These are phyloP conservation scores for Lotus japonicus DNA, from an alignment of 306 rosid species.

Conservation along the genomic window DNA sequence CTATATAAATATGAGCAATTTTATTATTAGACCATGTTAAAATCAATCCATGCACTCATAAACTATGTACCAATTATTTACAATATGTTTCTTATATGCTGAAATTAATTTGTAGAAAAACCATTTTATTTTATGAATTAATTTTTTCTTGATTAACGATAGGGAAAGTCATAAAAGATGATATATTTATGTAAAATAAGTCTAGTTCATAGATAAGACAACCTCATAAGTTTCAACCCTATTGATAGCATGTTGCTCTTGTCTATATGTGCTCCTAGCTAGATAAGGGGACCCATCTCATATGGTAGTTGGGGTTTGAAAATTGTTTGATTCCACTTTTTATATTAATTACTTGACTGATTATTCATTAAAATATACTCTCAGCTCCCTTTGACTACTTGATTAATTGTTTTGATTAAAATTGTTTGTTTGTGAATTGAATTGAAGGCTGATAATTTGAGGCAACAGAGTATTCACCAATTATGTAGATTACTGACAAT, in stretches of 20 bases:
- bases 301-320: background rate
- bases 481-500: slow-evolving; percentile 57
- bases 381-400: background rate
- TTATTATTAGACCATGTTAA: too few species aligned
- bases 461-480: slow-evolving; percentile 87
- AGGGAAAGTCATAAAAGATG: too few species aligned
- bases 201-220: slow-evolving; percentile 36
- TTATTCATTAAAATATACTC: background rate
- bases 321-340: background rate
- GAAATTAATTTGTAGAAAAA: too few species aligned
- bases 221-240: slow-evolving; percentile 26
- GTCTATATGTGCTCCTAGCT: slow-evolving; percentile 13
- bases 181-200: too few species aligned
- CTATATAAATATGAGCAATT: too few species aligned
- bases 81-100: too few species aligned
- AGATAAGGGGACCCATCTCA: slow-evolving; percentile 20
- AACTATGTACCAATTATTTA: too few species aligned
- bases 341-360: background rate
- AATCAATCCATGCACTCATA: too few species aligned
- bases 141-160: too few species aligned
- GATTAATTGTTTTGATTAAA: background rate
- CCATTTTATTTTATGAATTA: too few species aligned
- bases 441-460: slow-evolving; percentile 79
- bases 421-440: background rate
- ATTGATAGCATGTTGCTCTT: slow-evolving; percentile 21